A percentile compares a stretch with the other conserved stretches of the same genome.
Conservation (phyloP, 108 stramenopile species). For the Cyclotella choctawhatcheeana region DNA sequence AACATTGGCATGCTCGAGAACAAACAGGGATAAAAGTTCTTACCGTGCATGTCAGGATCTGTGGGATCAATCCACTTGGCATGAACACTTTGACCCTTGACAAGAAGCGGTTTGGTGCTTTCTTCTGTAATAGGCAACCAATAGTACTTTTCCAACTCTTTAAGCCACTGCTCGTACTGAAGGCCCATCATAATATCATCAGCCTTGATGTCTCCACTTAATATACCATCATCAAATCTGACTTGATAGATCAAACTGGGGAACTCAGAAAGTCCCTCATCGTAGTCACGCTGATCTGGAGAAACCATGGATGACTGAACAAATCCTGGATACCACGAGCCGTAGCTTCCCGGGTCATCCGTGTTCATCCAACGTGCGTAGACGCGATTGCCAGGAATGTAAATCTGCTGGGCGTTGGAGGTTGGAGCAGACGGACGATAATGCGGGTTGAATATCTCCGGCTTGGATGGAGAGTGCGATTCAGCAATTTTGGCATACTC, state of each 20-base stretch:
- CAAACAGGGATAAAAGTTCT: no score
- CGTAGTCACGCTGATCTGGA: slow-evolving; percentile 25
- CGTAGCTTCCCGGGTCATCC: slow-evolving; percentile 45
- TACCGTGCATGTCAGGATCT: slow-evolving; percentile 47
- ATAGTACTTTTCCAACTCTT: slow-evolving; percentile 39
- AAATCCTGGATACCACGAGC: slow-evolving; percentile 52
- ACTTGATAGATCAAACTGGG: slow-evolving; percentile 43
- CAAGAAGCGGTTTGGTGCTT: slow-evolving; percentile 9
- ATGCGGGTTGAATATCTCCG: slow-evolving; percentile 17
- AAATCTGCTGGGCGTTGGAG: slow-evolving; percentile 36
- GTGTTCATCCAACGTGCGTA: slow-evolving; percentile 53
- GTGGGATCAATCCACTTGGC: slow-evolving; percentile 48
- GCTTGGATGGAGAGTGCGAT: slow-evolving; percentile 22
- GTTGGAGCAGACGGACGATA: slow-evolving; percentile 23
- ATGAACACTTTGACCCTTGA: slow-evolving; percentile 32
- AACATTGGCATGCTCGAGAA: no score
- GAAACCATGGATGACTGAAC: slow-evolving; percentile 33
- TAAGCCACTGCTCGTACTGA: slow-evolving; percentile 50
- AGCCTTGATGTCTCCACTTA: slow-evolving; percentile 21
- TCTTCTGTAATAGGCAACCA: slow-evolving; percentile 19
- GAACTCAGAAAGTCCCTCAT: slow-evolving; percentile 16
- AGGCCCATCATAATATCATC: slow-evolving; percentile 51
- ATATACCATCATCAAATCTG: slow-evolving; percentile 48
- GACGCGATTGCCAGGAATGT: slow-evolving; percentile 48
- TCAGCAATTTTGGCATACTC: slow-evolving; percentile 10